Conservation (phyloP, 495 filamentous ascomycete species). For the Cairneyella variabilis region DNA sequence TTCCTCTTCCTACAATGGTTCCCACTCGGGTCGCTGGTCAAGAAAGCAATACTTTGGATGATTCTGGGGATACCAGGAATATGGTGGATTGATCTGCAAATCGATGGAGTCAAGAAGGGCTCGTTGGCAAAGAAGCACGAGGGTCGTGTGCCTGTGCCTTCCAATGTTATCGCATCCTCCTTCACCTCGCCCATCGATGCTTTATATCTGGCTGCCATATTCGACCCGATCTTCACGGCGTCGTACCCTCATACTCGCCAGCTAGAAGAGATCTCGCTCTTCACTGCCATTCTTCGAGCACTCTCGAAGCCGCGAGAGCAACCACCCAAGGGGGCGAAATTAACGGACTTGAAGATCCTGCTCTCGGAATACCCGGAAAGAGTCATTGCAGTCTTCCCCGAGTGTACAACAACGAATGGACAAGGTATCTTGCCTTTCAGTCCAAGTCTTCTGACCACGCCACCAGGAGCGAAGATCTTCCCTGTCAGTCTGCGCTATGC, state of each 20-base stretch:
- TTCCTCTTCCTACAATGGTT: conserved; percentile 82
- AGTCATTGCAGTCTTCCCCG: conserved; percentile 81
- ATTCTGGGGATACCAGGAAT: conserved; percentile 83
- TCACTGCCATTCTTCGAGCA: conserved; percentile 68
- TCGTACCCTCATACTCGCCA: conserved; percentile 69
- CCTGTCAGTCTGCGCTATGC: conserved; percentile 87
- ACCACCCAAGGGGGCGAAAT: conserved; percentile 41
- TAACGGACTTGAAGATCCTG: conserved; percentile 60
- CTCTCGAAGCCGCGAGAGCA: conserved; percentile 55
- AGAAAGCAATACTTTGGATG: conserved; percentile 83
- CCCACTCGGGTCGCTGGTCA: conserved; percentile 71
- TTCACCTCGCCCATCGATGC: conserved; percentile 91
- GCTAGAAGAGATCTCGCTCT: conserved; percentile 71
- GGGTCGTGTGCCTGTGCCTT: conserved; percentile 67
- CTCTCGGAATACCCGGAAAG: conserved; percentile 64
- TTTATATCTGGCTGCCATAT: conserved; percentile 93
- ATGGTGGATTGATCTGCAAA: conserved; percentile 97
- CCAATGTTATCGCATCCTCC: conserved; percentile 76
- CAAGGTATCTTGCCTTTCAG: conserved; percentile 83
- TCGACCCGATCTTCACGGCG: conserved; percentile 89
- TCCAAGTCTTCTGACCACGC: conserved; percentile 62
- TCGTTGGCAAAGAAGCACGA: conserved; percentile 54
- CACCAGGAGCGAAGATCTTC: conserved; percentile 68
- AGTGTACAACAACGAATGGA: conserved; percentile 91
- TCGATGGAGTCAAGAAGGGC: conserved; percentile 92